phyloP scores from a whole-genome alignment of 2,329 filamentous ascomycete species.

The Xylariaceae sp. region DNA sequence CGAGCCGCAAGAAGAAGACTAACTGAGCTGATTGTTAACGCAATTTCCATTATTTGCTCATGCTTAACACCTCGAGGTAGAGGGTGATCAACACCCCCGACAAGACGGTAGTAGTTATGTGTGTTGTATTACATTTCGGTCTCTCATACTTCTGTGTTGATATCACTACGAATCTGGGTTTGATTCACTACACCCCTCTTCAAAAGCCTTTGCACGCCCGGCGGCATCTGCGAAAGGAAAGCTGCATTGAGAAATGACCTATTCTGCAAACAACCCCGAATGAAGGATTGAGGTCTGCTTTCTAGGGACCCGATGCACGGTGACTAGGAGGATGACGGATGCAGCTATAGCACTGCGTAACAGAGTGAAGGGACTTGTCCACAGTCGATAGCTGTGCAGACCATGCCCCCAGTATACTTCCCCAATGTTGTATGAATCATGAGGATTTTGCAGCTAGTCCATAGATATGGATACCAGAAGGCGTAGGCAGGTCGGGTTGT shows the following conservation, averaged over 20 bases:
- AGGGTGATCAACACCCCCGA: background rate
- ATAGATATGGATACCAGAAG: conserved; percentile 5
- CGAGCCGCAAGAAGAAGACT: conserved; percentile 58
- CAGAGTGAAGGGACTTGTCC: background rate
- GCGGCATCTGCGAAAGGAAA: background rate
- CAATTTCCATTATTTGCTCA: conserved; percentile 4
- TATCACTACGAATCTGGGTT: conserved; percentile 3
- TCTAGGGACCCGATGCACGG: background rate
- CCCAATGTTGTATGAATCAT: conserved; percentile 33
- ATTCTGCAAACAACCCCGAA: background rate
- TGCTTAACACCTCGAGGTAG: background rate
- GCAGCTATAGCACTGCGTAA: background rate
- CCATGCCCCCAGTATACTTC: conserved; percentile 10
- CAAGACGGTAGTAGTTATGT: background rate
- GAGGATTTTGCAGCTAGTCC: conserved; percentile 22
- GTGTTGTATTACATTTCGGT: conserved; percentile 10
- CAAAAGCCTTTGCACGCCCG: background rate
- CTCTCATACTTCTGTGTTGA: conserved; percentile 5
- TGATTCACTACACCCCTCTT: conserved; percentile 12
- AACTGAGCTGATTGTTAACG: conserved; percentile 38
- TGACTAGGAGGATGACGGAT: background rate
- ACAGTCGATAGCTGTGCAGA: conserved; percentile 1
- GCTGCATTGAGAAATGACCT: background rate
- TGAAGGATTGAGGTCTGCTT: background rate
- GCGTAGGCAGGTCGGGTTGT: conserved; percentile 7